Conservation (phyloP, 2,329 filamentous ascomycete species). For the Curvularia lunata region DNA sequence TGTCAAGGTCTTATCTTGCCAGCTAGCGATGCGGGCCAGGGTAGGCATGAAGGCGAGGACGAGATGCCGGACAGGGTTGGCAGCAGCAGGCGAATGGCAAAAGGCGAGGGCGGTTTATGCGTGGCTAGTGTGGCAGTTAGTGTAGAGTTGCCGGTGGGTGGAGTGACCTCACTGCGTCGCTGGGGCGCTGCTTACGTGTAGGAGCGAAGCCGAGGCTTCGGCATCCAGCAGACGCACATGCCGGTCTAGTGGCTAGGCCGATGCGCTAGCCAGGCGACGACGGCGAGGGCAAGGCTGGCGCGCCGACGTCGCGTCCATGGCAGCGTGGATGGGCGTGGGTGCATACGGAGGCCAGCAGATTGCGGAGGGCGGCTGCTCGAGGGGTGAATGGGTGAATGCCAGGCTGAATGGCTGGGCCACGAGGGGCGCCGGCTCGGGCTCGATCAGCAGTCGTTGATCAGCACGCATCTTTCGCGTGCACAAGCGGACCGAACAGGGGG, state of each 20-base stretch:
- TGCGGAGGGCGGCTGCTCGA: not conserved
- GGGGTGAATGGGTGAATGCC: too few relatives aligned
- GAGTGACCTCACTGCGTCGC: not conserved
- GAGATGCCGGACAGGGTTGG: not conserved
- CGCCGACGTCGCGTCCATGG: too few relatives aligned
- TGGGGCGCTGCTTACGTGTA: conserved; percentile 23
- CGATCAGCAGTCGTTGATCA: conserved; percentile 16
- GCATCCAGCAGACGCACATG: conserved; percentile 23
- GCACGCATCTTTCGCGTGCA: conserved; percentile 12
- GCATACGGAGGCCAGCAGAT: not conserved
- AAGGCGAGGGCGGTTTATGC: not conserved
- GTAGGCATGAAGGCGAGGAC: conserved; percentile 4
- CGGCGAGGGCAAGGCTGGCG: not conserved
- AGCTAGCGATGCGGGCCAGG: conserved; percentile 18
- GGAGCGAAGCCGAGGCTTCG: conserved; percentile 16
- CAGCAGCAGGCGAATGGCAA: not conserved
- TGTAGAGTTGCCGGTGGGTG: conserved; percentile 8
- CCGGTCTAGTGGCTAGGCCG: conserved; percentile 14
- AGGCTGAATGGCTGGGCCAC: not conserved
- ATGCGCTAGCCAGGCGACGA: not conserved
- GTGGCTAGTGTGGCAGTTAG: not conserved
- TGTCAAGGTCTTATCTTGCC: conserved; percentile 17
- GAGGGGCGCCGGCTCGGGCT: not conserved
- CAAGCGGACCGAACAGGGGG: conserved; percentile 20
- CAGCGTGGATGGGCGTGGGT: too few relatives aligned